Base-by-base conservation (phyloP, 2,329 filamentous ascomycete species). In the Colletotrichum sidae region DNA sequence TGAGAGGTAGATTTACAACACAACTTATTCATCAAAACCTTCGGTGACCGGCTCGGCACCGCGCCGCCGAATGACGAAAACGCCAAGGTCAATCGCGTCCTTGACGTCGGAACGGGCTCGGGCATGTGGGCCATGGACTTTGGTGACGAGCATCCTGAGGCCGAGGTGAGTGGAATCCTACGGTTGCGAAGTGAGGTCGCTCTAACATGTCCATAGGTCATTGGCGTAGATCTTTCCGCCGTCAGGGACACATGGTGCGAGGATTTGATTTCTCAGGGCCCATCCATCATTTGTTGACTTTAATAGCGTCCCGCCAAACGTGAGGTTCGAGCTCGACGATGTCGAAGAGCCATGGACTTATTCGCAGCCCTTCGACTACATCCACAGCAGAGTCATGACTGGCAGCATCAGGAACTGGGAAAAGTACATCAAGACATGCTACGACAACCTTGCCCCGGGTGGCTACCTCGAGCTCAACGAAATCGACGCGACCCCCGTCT, bases 381-480 rank as follows among this genome's bases (percentile, higher is more conserved):
- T 73, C 46, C 67, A 71, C 55, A 62, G 54, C 51, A 60, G 64
- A n/a, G 51, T 65, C 49, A 70, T 72, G 69, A 68, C 67, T 0
- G 68, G 66, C 3, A 82, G 81, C 59, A 58, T 71, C 17, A 54
- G 54, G 1, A 56, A 69, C 39, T 72, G 69, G 69, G 67, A 65
- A 2, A 62, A 50, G 10, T 67, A 73, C 55, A 67, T 73, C n/a
- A 37, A 54, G 4, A 63, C 82, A 69, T 78, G 80, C n/a, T 84
- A 56, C 17, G 1, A 58, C 44, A 46, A 46, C 15, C 15, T 46
- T 0, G 25, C 10, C 8, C 44, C 17, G 6, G 44, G 44, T 2
- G 44, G 44, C 15, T 46, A 91, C 68, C 86, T 90, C 5, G 84
- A 90, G 0, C 78, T 91, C 5, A 86, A 86, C 0, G 87, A 88